A percentile compares a stretch with the other conserved stretches of the same genome.
Evolutionary conservation across 371 early-diverging fungal species (phyloP).

Genomic region (Mucor circinelloides): DNA sequence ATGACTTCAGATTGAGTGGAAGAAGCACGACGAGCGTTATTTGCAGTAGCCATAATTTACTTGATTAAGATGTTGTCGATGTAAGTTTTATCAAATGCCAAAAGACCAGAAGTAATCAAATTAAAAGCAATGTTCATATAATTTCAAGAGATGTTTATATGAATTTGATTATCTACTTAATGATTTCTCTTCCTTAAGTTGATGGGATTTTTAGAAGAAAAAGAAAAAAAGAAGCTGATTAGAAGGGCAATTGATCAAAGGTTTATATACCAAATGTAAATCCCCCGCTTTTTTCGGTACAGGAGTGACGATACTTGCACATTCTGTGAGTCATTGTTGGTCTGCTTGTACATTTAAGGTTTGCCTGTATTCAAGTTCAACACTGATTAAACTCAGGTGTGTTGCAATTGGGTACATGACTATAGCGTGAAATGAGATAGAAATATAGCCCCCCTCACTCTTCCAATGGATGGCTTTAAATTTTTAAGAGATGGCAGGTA

Average conservation of each 20-base stretch:
- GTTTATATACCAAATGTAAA: not conserved
- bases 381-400: not conserved
- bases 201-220: not conserved
- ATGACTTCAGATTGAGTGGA: slow-evolving; percentile 12
- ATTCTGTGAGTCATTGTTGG: slow-evolving; percentile 1
- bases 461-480: not conserved
- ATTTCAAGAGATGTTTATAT: slow-evolving; percentile 7
- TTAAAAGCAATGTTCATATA: slow-evolving; percentile 50
- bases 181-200: not conserved
- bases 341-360: not conserved
- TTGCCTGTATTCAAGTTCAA: not conserved
- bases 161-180: not conserved
- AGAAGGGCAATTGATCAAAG: not conserved
- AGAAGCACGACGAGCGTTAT: slow-evolving; percentile 7
- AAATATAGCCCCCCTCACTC: not conserved
- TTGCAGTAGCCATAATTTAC: slow-evolving; percentile 29
- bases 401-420: not conserved
- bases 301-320: not conserved
- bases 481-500: not conserved
- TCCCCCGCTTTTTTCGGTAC: not conserved
- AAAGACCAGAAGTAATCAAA: slow-evolving; percentile 53
- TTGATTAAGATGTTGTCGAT: slow-evolving; percentile 52
- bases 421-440: not conserved
- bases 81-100: slow-evolving; percentile 52
- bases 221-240: not conserved